Percentiles rank a stretch among this genome's conserved stretches.
Conservation (phyloP, 768 basidiomycete genomes). For the Lentinula detonsa region DNA sequence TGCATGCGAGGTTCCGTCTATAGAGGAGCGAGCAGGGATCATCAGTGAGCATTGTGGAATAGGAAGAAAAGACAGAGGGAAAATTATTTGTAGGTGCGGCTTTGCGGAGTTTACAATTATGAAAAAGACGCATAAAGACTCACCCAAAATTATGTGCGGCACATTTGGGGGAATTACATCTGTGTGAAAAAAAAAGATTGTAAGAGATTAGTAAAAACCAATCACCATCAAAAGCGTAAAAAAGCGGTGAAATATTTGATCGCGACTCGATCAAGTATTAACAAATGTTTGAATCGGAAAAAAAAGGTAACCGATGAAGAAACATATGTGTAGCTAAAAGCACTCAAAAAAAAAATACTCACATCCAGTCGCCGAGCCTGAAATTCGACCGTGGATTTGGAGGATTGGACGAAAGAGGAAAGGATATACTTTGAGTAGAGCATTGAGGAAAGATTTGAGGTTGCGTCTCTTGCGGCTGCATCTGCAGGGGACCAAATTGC, state of each 20-base stretch:
- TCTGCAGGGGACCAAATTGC: constrained; percentile 13
- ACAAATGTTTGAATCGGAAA: constrained; percentile 9
- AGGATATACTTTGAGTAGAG: constrained; percentile 26
- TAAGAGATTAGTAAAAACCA: background rate
- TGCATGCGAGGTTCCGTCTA: constrained; percentile 74
- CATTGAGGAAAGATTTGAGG: constrained; percentile 13
- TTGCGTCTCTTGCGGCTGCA: constrained; percentile 8
- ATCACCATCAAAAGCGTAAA: background rate
- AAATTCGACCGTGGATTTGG: constrained; percentile 66
- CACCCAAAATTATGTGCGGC: constrained; percentile 85
- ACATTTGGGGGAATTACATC: constrained; percentile 64
- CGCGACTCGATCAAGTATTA: background rate
- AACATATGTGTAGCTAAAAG: constrained; percentile 10
- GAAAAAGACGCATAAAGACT: constrained; percentile 25
- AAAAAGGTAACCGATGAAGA: constrained; percentile 14
- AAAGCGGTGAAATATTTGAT: background rate
- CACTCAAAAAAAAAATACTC: constrained; percentile 18
- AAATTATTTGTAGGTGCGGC: constrained; percentile 9
- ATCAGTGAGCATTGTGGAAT: constrained; percentile 34
- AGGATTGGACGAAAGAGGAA: constrained; percentile 62
- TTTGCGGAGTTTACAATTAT: constrained; percentile 6
- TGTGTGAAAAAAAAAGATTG: constrained; percentile 16
- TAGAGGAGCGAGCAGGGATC: constrained; percentile 42
- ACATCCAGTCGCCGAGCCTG: constrained; percentile 75
- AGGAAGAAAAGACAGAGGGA: constrained; percentile 11